Evolutionary conservation across 2,329 filamentous ascomycete genomes (phyloP).

Genomic region (Aspergillus alliaceus): DNA sequence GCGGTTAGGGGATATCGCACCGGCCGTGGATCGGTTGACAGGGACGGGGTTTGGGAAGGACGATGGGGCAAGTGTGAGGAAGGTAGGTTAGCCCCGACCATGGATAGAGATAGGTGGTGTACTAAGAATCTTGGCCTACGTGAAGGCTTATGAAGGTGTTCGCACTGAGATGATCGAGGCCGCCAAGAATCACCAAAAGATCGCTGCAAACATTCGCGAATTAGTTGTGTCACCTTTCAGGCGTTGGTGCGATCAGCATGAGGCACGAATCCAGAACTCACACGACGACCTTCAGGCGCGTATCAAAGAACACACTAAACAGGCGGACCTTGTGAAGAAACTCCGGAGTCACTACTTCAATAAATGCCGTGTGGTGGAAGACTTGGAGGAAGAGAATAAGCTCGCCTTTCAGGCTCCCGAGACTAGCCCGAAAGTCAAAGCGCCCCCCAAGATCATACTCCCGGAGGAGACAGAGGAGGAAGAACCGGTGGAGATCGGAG

Average conservation of each 20-base stretch:
- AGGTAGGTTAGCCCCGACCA: conserved; percentile 60
- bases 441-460: conserved; percentile 77
- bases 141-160: conserved; percentile 87
- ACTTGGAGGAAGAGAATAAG: conserved; percentile 98
- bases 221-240: conserved; percentile 92
- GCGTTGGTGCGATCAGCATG: conserved; percentile 94
- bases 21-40: conserved; percentile 75
- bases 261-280: conserved; percentile 83
- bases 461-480: conserved; percentile 70
- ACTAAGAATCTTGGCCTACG: neutral
- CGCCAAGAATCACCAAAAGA: conserved; percentile 86
- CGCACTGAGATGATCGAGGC: conserved; percentile 91
- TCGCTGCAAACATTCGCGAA: conserved; percentile 93
- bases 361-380: conserved; percentile 94
- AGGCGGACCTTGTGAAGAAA: conserved; percentile 87
- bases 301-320: conserved; percentile 90
- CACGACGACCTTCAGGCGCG: conserved; percentile 90
- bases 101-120: neutral
- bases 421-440: conserved; percentile 62
- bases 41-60: conserved; percentile 80
- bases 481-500: conserved; percentile 84
- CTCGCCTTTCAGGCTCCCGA: conserved; percentile 89
- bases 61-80: conserved; percentile 92
- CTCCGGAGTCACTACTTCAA: conserved; percentile 97
- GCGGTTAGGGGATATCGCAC: conserved; percentile 76